Evolutionary conservation across 495 filamentous ascomycete genomes (phyloP), one percentile per base, ranked within the genome.

Genomic region (Penicillium daleae): DNA sequence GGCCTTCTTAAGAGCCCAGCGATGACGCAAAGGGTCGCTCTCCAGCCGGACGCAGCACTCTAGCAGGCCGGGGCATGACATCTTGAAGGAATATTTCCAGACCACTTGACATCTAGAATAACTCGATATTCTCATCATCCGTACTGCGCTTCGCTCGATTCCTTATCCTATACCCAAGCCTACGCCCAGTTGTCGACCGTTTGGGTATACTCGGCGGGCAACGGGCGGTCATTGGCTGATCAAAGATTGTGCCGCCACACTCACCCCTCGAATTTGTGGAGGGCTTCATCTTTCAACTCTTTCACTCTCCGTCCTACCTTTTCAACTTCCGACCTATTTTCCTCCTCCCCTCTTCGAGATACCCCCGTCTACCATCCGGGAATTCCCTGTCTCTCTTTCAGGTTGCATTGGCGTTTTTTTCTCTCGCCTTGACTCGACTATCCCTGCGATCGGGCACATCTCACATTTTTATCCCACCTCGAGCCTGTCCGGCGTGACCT

Each of bases 211-310:
- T 64, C 58, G 54, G 39, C 50, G 54, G 13, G 67, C 31, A 59
- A 39, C 68, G 65, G 55, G 32, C 60, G 50, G 61, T 70, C 67
- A 72, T 72, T 72, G 70, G 70, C 59, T 64, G 60, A 61, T 62
- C 60, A 61, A 53, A 60, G 60, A 70, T 65, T 70, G 56, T 61
- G 57, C 67, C 69, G 69, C 67, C 69, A 72, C 69, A 70, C 69
- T 68, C 65, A 70, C 67, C 70, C 67, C 70, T 72, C 70, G 65
- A 63, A 64, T 72, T 72, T 70, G 65, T 67, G 67, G 63, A 66
- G 62, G 46, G 46, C 57, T 64, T 61, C 62, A 50, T 56, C 58
- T 48, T 57, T 50, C 63, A 64, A 54, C 51, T 54, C 32, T 27
- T 22, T 22, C 49, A 17, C 26, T 53, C 64, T 42, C 59, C 37